phyloP scores from a whole-genome alignment of 495 filamentous ascomycete genomes.

The Aspergillus haitiensis region DNA sequence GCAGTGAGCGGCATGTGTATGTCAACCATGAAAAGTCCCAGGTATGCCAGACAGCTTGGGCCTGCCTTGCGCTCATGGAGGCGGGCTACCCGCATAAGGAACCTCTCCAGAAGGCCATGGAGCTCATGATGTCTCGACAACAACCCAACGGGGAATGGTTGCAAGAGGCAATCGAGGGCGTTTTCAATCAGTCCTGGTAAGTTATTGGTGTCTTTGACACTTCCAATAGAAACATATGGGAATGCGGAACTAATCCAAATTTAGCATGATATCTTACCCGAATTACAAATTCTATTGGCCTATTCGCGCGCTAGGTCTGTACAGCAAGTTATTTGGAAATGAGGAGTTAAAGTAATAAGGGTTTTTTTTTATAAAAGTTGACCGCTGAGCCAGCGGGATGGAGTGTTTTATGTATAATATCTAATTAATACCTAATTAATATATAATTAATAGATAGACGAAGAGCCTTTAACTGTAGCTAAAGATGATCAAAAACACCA shows the following conservation, averaged over 20 bases:
- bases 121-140: slow-evolving; percentile 82
- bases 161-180: slow-evolving; percentile 94
- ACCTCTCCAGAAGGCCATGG: slow-evolving; percentile 71
- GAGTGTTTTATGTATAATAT: not conserved
- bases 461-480: too few relatives aligned
- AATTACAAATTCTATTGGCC: slow-evolving; percentile 99
- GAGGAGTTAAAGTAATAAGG: slow-evolving; percentile 44
- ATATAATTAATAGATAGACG: too few relatives aligned
- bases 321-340: slow-evolving; percentile 72
- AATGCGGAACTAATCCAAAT: slow-evolving; percentile 66
- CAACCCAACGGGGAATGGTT: slow-evolving; percentile 88
- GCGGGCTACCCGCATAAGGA: slow-evolving; percentile 76
- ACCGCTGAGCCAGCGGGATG: not conserved
- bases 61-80: slow-evolving; percentile 78
- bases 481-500: too few relatives aligned
- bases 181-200: slow-evolving; percentile 96
- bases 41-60: slow-evolving; percentile 94
- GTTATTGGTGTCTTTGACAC: slow-evolving; percentile 26
- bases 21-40: slow-evolving; percentile 65
- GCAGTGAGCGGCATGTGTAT: slow-evolving; percentile 63
- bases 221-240: slow-evolving; percentile 38
- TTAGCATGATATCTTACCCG: slow-evolving; percentile 95
- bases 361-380: not conserved
- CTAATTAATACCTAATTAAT: not conserved
- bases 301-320: slow-evolving; percentile 90